phyloP scores from a whole-genome alignment of 139 green algal genomes.

The Tetradesmus lagerheimii region DNA sequence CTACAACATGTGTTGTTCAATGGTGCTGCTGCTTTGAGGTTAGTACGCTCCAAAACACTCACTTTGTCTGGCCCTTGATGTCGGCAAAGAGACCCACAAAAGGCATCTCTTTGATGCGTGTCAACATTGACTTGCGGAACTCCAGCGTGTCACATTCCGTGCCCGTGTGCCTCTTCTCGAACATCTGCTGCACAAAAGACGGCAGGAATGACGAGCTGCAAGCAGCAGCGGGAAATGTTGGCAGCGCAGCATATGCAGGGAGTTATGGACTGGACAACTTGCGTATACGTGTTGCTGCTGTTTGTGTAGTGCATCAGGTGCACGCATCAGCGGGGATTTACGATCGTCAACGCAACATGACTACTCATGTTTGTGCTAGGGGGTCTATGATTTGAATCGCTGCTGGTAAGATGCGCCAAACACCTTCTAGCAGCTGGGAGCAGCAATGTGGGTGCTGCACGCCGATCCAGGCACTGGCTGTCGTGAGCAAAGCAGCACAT shows the following conservation, averaged over 20 bases:
- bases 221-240: not conserved
- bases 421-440: not conserved
- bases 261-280: too few relatives aligned
- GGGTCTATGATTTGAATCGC: too few relatives aligned
- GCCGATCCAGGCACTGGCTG: not conserved
- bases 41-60: too few relatives aligned
- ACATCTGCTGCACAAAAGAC: not conserved
- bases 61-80: slow-evolving; percentile 14
- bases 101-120: slow-evolving; percentile 29
- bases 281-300: too few relatives aligned
- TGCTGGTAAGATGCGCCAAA: too few relatives aligned
- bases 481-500: not conserved
- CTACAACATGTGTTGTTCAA: too few relatives aligned
- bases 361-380: too few relatives aligned
- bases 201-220: not conserved
- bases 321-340: too few relatives aligned
- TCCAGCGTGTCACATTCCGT: slow-evolving; percentile 21
- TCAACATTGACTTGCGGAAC: slow-evolving; percentile 23
- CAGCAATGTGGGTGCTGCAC: not conserved
- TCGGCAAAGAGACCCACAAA: slow-evolving; percentile 32
- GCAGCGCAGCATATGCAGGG: too few relatives aligned
- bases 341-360: too few relatives aligned
- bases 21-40: too few relatives aligned
- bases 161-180: not conserved
- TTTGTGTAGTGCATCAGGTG: too few relatives aligned